phyloP scores from a whole-genome alignment of 345 rosid genomes.

The Mercurialis annua region DNA sequence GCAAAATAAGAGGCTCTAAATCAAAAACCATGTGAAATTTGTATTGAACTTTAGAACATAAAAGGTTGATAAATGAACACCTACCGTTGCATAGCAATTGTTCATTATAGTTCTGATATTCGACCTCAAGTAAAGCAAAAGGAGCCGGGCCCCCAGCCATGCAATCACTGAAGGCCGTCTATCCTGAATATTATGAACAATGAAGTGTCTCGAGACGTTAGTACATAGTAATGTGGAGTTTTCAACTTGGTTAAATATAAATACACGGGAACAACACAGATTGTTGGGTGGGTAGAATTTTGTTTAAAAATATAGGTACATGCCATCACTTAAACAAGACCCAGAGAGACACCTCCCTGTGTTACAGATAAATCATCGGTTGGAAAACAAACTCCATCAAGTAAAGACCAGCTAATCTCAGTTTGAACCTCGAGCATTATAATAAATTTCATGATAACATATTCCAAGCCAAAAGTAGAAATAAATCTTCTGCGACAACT shows the following conservation, averaged over 20 bases:
- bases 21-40: not conserved
- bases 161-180: constrained; percentile 54
- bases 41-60: constrained; percentile 1
- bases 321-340: not conserved
- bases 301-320: not conserved
- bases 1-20: constrained; percentile 28
- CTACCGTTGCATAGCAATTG: constrained; percentile 78
- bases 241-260: not conserved
- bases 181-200: constrained; percentile 38
- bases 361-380: not conserved
- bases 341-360: not conserved
- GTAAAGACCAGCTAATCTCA: not conserved
- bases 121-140: constrained; percentile 53
- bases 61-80: constrained; percentile 14
- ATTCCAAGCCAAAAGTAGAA: not conserved
- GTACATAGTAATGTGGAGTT: not conserved
- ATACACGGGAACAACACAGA: not conserved
- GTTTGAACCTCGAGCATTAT: not conserved
- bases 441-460: not conserved
- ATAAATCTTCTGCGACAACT: not conserved
- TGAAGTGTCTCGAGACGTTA: not conserved
- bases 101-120: constrained; percentile 52
- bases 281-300: not conserved
- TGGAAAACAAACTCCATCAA: not conserved
- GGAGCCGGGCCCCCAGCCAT: constrained; percentile 63